Base-by-base conservation (phyloP, 371 early-diverging fungal species). In the Mortierella sp. region DNA sequence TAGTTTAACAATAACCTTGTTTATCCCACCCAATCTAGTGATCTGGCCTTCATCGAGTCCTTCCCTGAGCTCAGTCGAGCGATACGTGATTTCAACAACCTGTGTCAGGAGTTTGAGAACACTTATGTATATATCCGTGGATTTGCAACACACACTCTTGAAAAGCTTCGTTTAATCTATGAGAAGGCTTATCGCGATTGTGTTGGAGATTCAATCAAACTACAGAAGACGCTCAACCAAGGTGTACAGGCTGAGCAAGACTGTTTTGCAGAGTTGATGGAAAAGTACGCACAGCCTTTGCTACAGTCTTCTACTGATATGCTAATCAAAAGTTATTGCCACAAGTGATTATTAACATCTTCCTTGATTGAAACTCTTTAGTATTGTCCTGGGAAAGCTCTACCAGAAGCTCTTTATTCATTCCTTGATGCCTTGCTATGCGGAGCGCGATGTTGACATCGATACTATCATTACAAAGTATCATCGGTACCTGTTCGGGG, bases 91-190 rank as follows among this genome's bases (percentile, higher is more conserved):
- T 79, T 89, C 63, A 84, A 85, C 69, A 70, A 73, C 35, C 80
- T 87, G 37, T 78, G 78, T 26, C 73, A 68, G 20, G 89, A 91
- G 75, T 91, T 91, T 72, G 88, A 86, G 51, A 87, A 87, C 35
- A 87, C 90, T 1, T 91, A 90, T 79, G 89, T 91, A 3, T 91
- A 90, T 66, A 88, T 91, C 51, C 89, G 88, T 28, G 91, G 91
- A 20, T 91, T 86, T 62, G 89, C 90, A 20, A 58, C 71, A 20
- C 81, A 78, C 59, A 88, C 90, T 0, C 85, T 90, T 12, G 90
- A 90, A 66, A 89, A 88, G 75, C 88, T 91, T 18, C 87, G 86
- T n/a, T 86, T 89, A 49, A 88, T 91, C 60, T 89, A 88, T 64
- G 83, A 83, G 59, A 91, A 90, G 58, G 76, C 88, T 18, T 85